Percentiles rank a stretch among this genome's conserved stretches.
Conservation (phyloP, 2,329 filamentous ascomycete species). For the Xylariaceae sp. region DNA sequence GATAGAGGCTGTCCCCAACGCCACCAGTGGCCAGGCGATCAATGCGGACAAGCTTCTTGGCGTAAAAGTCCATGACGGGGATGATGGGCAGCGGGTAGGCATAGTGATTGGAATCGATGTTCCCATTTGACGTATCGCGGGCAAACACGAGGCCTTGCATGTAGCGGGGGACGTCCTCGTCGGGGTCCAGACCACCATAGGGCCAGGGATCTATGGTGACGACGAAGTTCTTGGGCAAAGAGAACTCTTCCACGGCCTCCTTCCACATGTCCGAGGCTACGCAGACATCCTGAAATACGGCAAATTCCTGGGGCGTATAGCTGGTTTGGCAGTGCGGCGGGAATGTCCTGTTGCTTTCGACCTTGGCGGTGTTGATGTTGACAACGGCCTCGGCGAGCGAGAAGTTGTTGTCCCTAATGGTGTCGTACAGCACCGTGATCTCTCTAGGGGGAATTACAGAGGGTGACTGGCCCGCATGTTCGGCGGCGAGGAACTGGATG, state of each 20-base stretch:
- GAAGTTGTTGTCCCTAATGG: conserved; percentile 26
- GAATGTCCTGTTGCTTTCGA: conserved; percentile 25
- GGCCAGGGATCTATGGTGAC: conserved; percentile 60
- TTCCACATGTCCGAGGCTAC: conserved; percentile 41
- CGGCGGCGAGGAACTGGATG: conserved; percentile 20
- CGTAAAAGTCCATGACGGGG: conserved; percentile 54
- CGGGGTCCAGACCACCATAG: conserved; percentile 46
- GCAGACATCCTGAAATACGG: conserved; percentile 35
- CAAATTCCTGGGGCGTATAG: conserved; percentile 36
- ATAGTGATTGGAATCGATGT: conserved; percentile 57
- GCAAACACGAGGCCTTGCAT: conserved; percentile 50
- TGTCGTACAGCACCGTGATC: conserved; percentile 42
- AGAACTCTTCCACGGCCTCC: conserved; percentile 42
- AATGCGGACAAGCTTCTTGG: conserved; percentile 50
- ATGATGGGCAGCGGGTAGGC: conserved; percentile 56
- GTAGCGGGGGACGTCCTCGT: conserved; percentile 36
- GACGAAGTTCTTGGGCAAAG: conserved; percentile 39
- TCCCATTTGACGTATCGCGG: conserved; percentile 32
- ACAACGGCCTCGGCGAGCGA: conserved; percentile 35
- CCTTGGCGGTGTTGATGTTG: conserved; percentile 28
- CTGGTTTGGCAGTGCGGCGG: conserved; percentile 32
- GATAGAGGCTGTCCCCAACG: conserved; percentile 39
- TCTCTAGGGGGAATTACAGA: conserved; percentile 32
- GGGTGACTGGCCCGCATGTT: conserved; percentile 23
- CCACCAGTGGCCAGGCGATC: conserved; percentile 52